phyloP scores from a whole-genome alignment of 2,329 filamentous ascomycete genomes.

The Fusarium domesticum region DNA sequence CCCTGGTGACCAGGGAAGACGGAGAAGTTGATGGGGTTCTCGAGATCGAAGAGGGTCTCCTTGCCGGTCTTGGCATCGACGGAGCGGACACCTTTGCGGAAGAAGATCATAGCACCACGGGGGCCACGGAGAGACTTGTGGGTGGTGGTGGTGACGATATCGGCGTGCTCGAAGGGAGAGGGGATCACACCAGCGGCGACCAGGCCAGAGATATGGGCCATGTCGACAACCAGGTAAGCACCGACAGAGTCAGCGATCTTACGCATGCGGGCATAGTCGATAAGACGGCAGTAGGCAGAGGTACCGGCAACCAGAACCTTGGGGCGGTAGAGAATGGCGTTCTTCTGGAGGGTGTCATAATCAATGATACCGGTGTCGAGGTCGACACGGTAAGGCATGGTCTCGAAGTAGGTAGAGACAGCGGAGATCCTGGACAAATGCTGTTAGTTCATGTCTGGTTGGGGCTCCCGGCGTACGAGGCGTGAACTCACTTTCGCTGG shows the following conservation, averaged over 20 bases:
- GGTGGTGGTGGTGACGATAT: slow-evolving; percentile 96
- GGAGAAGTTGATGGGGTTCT: slow-evolving; percentile 96
- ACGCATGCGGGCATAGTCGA: slow-evolving; percentile 95
- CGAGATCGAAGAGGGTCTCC: slow-evolving; percentile 86
- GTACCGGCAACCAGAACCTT: slow-evolving; percentile 96
- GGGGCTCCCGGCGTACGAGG: background rate
- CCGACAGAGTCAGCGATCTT: slow-evolving; percentile 91
- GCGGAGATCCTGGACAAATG: slow-evolving; percentile 69
- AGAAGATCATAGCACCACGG: slow-evolving; percentile 99
- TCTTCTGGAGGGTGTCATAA: slow-evolving; percentile 88
- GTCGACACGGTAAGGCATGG: slow-evolving; percentile 90
- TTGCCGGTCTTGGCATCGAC: slow-evolving; percentile 89
- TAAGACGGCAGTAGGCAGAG: slow-evolving; percentile 95
- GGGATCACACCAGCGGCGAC: slow-evolving; percentile 91
- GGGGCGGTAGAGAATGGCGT: slow-evolving; percentile 87
- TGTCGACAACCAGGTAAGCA: slow-evolving; percentile 93
- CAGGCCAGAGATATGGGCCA: slow-evolving; percentile 97
- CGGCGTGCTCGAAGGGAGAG: slow-evolving; percentile 86
- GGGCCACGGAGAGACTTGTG: slow-evolving; percentile 98
- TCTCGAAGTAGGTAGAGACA: slow-evolving; percentile 99
- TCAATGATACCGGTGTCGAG: slow-evolving; percentile 93
- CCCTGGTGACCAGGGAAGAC: slow-evolving; percentile 99
- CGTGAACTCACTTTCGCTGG: slow-evolving; percentile 69
- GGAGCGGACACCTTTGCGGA: slow-evolving; percentile 91
- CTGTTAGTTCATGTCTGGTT: slow-evolving; percentile 4